Base-by-base conservation (phyloP, 345 rosid species). In the Cochlearia excelsa region DNA sequence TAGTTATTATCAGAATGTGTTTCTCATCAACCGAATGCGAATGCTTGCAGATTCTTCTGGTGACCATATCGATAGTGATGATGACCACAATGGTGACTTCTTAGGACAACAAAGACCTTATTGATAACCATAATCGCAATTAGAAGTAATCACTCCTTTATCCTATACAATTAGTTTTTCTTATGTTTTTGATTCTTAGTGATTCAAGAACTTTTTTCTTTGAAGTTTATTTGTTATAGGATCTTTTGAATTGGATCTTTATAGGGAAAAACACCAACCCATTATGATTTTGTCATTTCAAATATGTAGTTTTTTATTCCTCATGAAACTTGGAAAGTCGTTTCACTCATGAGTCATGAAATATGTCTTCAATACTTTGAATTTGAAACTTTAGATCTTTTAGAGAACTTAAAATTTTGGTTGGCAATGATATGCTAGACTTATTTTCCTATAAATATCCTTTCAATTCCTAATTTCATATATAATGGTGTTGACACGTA, bases 1-100 rank as follows among this genome's bases (percentile, higher is more conserved):
- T 51, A 76, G 65, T 54, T 81, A 81, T 69, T 81, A 78, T 44
- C 56, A 76, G 9, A 78, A 78, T 30, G 82, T 78, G 37, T 78
- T 30, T 58, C 66, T 69, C 60, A 74, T 61, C 38, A 70, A 44
- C 28, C 82, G 71, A n/a, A 66, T 69, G 74, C 60, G 78, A 46
- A 31, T 27, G 58, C 61, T 10, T 59, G 57, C 59, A 9, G 50
- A 48, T 44, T 59, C 67, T 58, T 67, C 73, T 33, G 41, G 30
- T 50, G 61, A 59, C 47, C 40, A 54, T 38, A 65, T 76, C 33
- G 67, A 68, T 48, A 78, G 82, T 26, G 82, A 76, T 56, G 82
- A 71, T 55, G 81, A 81, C 68, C 74, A 73, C n/a, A 3, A 48
- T 8, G 59, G 60, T 16, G 39, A 39, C 30, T 71, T 71, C 66